Conservation (phyloP, 2,329 filamentous ascomycete genomes). For the Venturia pyrina region DNA sequence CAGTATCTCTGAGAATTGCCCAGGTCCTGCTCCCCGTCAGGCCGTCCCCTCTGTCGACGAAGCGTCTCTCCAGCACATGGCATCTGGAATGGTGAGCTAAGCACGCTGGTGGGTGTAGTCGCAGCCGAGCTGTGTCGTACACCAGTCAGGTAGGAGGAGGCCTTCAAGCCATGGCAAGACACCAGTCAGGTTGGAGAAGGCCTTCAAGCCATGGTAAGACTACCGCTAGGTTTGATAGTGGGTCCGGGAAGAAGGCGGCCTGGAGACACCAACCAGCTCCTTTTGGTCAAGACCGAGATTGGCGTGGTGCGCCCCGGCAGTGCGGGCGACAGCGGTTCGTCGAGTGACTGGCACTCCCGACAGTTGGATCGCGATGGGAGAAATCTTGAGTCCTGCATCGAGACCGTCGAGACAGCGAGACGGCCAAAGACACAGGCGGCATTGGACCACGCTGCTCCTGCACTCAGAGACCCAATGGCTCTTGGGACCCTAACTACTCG, state of each 20-base stretch:
- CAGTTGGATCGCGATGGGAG: background rate
- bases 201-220: background rate
- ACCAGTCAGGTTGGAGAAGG: background rate
- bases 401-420: too few relatives aligned
- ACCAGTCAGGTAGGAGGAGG: background rate
- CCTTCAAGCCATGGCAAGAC: background rate
- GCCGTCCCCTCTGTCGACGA: background rate
- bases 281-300: background rate
- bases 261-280: background rate
- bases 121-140: background rate
- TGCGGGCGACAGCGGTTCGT: slow-evolving; percentile 3
- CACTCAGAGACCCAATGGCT: too few relatives aligned
- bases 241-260: background rate
- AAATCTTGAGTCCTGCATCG: too few relatives aligned
- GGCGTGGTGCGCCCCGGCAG: background rate
- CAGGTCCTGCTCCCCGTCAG: background rate
- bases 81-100: background rate
- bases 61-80: background rate
- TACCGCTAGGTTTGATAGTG: background rate
- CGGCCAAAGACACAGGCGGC: too few relatives aligned
- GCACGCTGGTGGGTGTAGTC: background rate
- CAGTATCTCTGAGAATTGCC: background rate
- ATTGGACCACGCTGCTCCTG: too few relatives aligned
- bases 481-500: too few relatives aligned
- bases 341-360: background rate